Evolutionary conservation across 176 grass and related monocot genomes (phyloP).

Genomic region (Metroxylon sagu): DNA sequence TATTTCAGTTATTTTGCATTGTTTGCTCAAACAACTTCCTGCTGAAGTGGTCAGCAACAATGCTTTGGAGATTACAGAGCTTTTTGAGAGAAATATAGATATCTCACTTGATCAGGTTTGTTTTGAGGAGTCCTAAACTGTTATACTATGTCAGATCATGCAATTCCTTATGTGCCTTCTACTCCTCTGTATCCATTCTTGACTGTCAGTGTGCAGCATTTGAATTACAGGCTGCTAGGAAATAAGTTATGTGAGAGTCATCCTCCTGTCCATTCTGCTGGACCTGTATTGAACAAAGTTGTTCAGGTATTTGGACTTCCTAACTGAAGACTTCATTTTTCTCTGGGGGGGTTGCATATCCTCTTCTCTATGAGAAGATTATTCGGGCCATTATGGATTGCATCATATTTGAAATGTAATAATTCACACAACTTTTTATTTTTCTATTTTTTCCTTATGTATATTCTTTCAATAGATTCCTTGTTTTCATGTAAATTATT

Average conservation of each 20-base stretch:
- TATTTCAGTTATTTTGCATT: slow-evolving; percentile 13
- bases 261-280: background rate
- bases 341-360: background rate
- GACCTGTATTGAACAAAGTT: slow-evolving; percentile 9
- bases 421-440: too few relatives aligned
- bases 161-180: background rate
- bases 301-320: slow-evolving; percentile 10
- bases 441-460: too few relatives aligned
- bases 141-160: too few relatives aligned
- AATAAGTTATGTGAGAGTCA: slow-evolving; percentile 8
- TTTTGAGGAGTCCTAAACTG: background rate
- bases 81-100: slow-evolving; percentile 13
- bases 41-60: slow-evolving; percentile 12
- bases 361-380: background rate
- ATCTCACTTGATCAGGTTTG: slow-evolving; percentile 12
- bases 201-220: slow-evolving; percentile 1
- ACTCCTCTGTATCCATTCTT: background rate
- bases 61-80: slow-evolving; percentile 12
- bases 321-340: background rate
- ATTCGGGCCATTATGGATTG: too few relatives aligned
- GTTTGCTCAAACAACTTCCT: slow-evolving; percentile 13
- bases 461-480: too few relatives aligned
- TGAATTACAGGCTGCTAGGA: slow-evolving; percentile 10
- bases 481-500: too few relatives aligned
- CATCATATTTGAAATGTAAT: too few relatives aligned